Evolutionary conservation across 805 yeast genomes (phyloP).

Genomic region (Starmerella etchellsii): DNA sequence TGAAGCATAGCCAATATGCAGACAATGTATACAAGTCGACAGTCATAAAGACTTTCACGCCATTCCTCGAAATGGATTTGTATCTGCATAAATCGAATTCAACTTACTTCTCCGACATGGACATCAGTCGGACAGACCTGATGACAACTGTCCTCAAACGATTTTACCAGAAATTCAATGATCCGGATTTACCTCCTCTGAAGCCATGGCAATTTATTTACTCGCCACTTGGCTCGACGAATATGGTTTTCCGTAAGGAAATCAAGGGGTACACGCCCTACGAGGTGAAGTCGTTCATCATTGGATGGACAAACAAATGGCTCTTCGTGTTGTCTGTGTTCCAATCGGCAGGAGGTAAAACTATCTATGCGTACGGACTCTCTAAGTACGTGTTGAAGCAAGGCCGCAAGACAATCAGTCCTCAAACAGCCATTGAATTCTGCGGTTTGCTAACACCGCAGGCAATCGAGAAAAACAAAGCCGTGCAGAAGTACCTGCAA

Average conservation of each 20-base stretch:
- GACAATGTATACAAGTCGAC: conserved; percentile 10
- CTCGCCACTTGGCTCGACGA: conserved; percentile 66
- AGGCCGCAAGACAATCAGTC: conserved; percentile 62
- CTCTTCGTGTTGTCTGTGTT: conserved; percentile 57
- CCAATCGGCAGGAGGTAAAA: conserved; percentile 22
- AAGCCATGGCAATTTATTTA: conserved; percentile 37
- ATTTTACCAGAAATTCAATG: conserved; percentile 37
- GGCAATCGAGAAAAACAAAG: conserved; percentile 28
- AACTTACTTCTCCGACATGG: conserved; percentile 71
- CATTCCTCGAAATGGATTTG: conserved; percentile 72
- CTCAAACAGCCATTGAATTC: conserved; percentile 42
- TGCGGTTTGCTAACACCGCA: conserved; percentile 46
- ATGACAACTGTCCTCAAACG: conserved; percentile 46
- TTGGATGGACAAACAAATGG: conserved; percentile 87
- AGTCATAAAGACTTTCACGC: conserved; percentile 39
- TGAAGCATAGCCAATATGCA: conserved; percentile 23
- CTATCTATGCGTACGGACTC: conserved; percentile 43
- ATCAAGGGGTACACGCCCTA: conserved; percentile 54
- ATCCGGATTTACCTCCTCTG: conserved; percentile 19
- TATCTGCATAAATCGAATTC: conserved; percentile 80
- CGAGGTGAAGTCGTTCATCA: conserved; percentile 41
- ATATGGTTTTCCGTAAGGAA: conserved; percentile 56
- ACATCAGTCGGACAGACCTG: conserved; percentile 57
- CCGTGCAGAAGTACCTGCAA: conserved; percentile 14
- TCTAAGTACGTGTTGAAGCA: conserved; percentile 74